Evolutionary conservation across 2,329 filamentous ascomycete species (phyloP).

Genomic region (Mycosphaerella sp.): DNA sequence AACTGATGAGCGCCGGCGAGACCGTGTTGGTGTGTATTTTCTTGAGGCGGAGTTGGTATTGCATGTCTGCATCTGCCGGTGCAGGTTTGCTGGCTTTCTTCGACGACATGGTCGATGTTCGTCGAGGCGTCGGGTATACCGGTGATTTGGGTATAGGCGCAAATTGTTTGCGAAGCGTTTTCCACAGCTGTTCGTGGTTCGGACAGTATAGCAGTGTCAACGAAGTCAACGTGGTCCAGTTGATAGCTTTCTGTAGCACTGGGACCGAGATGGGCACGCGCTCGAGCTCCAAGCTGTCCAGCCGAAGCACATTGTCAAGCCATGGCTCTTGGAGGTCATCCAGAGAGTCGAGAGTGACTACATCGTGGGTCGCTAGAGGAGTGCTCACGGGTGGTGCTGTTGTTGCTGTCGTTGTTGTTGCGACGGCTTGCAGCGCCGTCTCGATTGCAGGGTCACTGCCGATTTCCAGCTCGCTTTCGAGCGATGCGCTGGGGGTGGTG

Average conservation of each 20-base stretch:
- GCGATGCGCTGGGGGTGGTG: not conserved
- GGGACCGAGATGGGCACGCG: slow-evolving; percentile 65
- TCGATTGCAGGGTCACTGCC: slow-evolving; percentile 5
- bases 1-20: slow-evolving; percentile 61
- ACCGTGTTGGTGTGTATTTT: slow-evolving; percentile 69
- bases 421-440: slow-evolving; percentile 2
- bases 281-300: slow-evolving; percentile 71
- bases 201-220: slow-evolving; percentile 68
- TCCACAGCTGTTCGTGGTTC: slow-evolving; percentile 70
- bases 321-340: slow-evolving; percentile 32
- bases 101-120: slow-evolving; percentile 29
- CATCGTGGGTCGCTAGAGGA: slow-evolving; percentile 1
- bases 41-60: slow-evolving; percentile 62
- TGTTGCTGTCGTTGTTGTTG: not conserved
- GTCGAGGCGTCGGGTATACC: slow-evolving; percentile 35
- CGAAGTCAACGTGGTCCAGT: slow-evolving; percentile 66
- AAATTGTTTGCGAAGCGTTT: slow-evolving; percentile 55
- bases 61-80: slow-evolving; percentile 21
- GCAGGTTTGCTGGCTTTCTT: slow-evolving; percentile 20
- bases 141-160: slow-evolving; percentile 35
- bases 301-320: slow-evolving; percentile 53
- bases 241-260: slow-evolving; percentile 62
- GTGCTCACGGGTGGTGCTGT: not conserved
- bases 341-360: slow-evolving; percentile 11
- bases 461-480: not conserved